phyloP scores from a whole-genome alignment of 345 rosid genomes.

The Gossypium stocksii region DNA sequence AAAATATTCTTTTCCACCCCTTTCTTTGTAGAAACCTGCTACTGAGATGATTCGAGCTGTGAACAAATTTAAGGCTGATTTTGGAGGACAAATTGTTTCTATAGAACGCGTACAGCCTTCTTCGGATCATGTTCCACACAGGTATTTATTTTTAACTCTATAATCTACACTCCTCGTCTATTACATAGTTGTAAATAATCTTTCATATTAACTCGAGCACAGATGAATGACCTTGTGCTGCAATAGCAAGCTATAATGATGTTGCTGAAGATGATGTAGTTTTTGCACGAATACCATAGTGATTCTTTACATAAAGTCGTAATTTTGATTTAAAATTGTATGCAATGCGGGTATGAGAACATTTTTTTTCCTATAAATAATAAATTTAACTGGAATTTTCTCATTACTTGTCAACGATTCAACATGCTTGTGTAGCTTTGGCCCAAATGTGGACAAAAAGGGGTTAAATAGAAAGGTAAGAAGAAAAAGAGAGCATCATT shows the following conservation, averaged over 20 bases:
- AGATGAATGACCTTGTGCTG: neutral
- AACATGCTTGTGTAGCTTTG: neutral
- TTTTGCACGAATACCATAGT: neutral
- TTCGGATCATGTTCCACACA: constrained; percentile 89
- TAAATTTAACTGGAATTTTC: neutral
- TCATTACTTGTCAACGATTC: neutral
- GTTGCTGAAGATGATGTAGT: neutral
- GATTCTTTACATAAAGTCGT: neutral
- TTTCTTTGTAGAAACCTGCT: constrained; percentile 67
- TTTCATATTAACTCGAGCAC: neutral
- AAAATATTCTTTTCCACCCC: neutral
- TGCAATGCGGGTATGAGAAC: neutral
- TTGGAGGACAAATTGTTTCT: constrained; percentile 85
- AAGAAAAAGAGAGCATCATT: neutral
- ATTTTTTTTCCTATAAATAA: neutral
- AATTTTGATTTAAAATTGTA: neutral
- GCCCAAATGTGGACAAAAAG: neutral
- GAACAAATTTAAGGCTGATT: constrained; percentile 89
- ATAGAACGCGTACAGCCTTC: constrained; percentile 94
- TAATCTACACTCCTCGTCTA: neutral
- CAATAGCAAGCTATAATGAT: neutral
- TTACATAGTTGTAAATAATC: neutral
- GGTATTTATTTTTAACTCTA: constrained; percentile 27
- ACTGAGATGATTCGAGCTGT: constrained; percentile 83
- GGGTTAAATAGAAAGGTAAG: neutral